phyloP scores from a whole-genome alignment of 2,329 filamentous ascomycete genomes.

The Sarocladiaceae sp. region DNA sequence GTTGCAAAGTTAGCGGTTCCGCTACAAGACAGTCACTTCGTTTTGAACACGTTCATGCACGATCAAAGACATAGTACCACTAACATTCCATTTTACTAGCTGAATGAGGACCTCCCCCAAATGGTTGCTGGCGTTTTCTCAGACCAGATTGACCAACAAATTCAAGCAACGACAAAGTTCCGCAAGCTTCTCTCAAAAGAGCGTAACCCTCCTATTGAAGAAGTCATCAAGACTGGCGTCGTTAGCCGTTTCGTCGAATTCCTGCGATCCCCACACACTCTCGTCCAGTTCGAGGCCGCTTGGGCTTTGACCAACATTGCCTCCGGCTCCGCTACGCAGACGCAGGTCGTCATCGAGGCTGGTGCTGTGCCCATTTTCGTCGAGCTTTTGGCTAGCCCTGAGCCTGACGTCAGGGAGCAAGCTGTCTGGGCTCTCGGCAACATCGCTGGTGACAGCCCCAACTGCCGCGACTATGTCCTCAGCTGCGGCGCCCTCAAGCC shows the following conservation, averaged over 20 bases:
- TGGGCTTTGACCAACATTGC: conserved; percentile 99
- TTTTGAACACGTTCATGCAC: background rate
- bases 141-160: conserved; percentile 96
- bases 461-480: conserved; percentile 94
- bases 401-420: conserved; percentile 96
- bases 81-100: conserved; percentile 46
- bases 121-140: conserved; percentile 99
- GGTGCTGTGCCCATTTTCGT: conserved; percentile 98
- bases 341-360: conserved; percentile 97
- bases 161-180: conserved; percentile 96
- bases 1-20: no score
- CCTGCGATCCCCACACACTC: conserved; percentile 91
- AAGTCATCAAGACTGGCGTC: conserved; percentile 98
- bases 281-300: conserved; percentile 97
- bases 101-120: conserved; percentile 95
- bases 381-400: conserved; percentile 87
- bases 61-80: background rate
- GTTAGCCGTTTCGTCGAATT: conserved; percentile 98
- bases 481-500: conserved; percentile 86
- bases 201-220: conserved; percentile 97
- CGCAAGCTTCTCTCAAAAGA: conserved; percentile 97
- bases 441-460: conserved; percentile 96
- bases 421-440: conserved; percentile 98
- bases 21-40: no score
- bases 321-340: conserved; percentile 91